phyloP scores from a whole-genome alignment of 495 filamentous ascomycete genomes.

The Penicillium atrosanguineum region DNA sequence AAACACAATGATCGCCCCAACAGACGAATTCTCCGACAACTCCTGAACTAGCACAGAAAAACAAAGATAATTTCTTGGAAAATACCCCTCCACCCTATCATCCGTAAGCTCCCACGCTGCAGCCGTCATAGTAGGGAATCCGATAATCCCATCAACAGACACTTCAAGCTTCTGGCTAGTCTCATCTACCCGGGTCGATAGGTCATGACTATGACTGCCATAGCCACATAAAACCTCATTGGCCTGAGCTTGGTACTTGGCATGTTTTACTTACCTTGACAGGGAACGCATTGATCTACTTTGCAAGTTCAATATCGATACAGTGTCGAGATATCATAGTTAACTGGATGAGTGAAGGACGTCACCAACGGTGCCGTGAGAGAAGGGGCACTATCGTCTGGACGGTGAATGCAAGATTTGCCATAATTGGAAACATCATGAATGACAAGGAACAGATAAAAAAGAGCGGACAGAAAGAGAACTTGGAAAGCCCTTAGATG shows the following conservation, averaged over 20 bases:
- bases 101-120: conserved; percentile 16
- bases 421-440: no score
- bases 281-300: no score
- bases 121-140: conserved; percentile 20
- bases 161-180: conserved; percentile 14
- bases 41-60: conserved; percentile 22
- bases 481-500: neutral
- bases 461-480: neutral
- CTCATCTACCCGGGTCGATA: neutral
- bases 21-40: conserved; percentile 9
- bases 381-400: no score
- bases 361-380: no score
- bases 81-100: conserved; percentile 24
- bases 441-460: neutral
- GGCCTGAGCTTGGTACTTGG: no score
- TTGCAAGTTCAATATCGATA: no score
- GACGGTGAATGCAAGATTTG: no score
- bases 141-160: conserved; percentile 22
- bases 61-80: conserved; percentile 25
- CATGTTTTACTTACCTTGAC: no score
- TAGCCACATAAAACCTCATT: no score
- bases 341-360: no score
- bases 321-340: no score
- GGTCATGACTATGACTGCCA: no score
- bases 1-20: conserved; percentile 14